phyloP scores from a whole-genome alignment of 176 grass and related monocot genomes.

The Phragmites australis region DNA sequence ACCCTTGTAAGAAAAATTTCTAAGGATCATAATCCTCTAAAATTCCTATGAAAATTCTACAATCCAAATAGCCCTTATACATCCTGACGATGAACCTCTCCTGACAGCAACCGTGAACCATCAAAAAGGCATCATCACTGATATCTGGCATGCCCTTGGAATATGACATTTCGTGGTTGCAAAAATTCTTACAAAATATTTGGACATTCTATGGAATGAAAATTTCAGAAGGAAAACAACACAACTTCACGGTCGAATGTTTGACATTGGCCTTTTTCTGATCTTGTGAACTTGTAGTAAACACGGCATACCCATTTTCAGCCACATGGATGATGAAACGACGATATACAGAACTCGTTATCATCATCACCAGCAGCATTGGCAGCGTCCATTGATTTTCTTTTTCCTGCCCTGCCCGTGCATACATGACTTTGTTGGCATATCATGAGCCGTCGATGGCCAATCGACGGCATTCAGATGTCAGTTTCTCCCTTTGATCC shows the following conservation, averaged over 20 bases:
- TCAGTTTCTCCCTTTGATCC: too few relatives aligned
- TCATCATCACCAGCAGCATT: neutral
- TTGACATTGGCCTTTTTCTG: neutral
- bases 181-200: neutral
- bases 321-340: neutral
- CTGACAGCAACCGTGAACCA: neutral
- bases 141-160: neutral
- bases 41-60: too few relatives aligned
- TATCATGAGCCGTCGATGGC: too few relatives aligned
- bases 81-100: neutral
- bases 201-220: too few relatives aligned
- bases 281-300: neutral
- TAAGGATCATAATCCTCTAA: too few relatives aligned
- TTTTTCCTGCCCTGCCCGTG: too few relatives aligned
- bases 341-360: neutral
- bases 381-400: neutral
- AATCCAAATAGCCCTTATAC: too few relatives aligned
- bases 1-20: too few relatives aligned
- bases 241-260: neutral
- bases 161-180: neutral
- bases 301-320: neutral
- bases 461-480: too few relatives aligned
- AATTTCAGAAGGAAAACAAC: neutral
- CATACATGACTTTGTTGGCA: too few relatives aligned
- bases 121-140: neutral